Conservation (phyloP, 2,329 filamentous ascomycete genomes). For the Talaromyces sp. region DNA sequence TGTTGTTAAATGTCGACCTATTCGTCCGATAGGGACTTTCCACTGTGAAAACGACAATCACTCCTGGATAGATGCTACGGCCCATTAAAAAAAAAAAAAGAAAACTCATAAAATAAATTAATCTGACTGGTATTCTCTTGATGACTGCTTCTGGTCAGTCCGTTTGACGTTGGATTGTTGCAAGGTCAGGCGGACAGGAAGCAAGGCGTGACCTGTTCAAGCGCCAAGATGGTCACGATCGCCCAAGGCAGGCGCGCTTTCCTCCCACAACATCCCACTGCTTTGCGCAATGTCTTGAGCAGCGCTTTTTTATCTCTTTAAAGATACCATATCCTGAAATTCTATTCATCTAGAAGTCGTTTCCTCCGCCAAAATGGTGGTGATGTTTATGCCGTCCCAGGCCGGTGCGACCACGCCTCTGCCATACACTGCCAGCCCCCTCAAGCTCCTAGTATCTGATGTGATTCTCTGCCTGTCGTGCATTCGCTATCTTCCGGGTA, state of each 20-base stretch:
- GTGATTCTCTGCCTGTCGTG: conserved; percentile 32
- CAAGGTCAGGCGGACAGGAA: background rate
- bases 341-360: background rate
- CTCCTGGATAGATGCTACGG: background rate
- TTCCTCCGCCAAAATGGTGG: background rate
- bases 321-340: background rate
- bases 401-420: conserved; percentile 18
- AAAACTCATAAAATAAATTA: background rate
- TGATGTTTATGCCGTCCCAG: conserved; percentile 4
- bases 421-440: conserved; percentile 37
- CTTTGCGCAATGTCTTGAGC: background rate
- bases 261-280: background rate
- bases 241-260: background rate
- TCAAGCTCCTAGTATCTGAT: conserved; percentile 36
- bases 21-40: background rate
- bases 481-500: conserved; percentile 48
- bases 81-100: background rate
- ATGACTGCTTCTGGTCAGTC: background rate
- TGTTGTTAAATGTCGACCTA: background rate
- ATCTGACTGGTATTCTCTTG: background rate
- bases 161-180: background rate
- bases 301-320: background rate
- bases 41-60: background rate
- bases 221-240: background rate
- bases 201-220: background rate